Conservation (phyloP, 768 basidiomycete genomes). For the Lepiota venenata region DNA sequence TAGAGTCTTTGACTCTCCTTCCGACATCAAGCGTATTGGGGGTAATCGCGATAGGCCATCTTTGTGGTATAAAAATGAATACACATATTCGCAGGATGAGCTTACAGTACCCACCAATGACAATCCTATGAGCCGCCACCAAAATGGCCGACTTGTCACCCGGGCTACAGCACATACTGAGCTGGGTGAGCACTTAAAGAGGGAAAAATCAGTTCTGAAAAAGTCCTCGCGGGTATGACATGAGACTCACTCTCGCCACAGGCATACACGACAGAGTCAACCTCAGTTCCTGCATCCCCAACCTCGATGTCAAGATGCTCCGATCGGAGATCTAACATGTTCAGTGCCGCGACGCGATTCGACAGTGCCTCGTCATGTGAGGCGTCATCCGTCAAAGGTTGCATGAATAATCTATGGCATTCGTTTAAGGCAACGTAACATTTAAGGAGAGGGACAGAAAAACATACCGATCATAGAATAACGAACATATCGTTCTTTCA, state of each 20-base stretch:
- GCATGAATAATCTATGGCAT: constrained; percentile 66
- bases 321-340: constrained; percentile 83
- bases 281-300: constrained; percentile 42
- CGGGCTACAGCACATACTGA: constrained; percentile 51
- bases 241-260: constrained; percentile 75
- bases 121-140: constrained; percentile 78
- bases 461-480: constrained; percentile 80
- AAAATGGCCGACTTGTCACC: constrained; percentile 77
- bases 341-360: constrained; percentile 86
- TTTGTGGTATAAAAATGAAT: constrained; percentile 22
- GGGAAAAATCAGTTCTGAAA: not conserved
- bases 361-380: constrained; percentile 90
- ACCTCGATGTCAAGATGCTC: constrained; percentile 89
- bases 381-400: constrained; percentile 61
- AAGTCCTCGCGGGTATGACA: no score
- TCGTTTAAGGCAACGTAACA: no score
- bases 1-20: constrained; percentile 27
- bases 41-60: constrained; percentile 77
- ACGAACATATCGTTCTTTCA: constrained; percentile 64
- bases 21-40: constrained; percentile 69
- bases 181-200: constrained; percentile 28
- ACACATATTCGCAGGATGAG: not conserved
- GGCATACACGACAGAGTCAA: constrained; percentile 61
- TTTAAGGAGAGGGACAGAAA: not conserved
- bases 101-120: constrained; percentile 62